These are phyloP conservation scores for Quillaja saponaria DNA, from an alignment of 306 rosid species.

Conservation along the genomic window DNA sequence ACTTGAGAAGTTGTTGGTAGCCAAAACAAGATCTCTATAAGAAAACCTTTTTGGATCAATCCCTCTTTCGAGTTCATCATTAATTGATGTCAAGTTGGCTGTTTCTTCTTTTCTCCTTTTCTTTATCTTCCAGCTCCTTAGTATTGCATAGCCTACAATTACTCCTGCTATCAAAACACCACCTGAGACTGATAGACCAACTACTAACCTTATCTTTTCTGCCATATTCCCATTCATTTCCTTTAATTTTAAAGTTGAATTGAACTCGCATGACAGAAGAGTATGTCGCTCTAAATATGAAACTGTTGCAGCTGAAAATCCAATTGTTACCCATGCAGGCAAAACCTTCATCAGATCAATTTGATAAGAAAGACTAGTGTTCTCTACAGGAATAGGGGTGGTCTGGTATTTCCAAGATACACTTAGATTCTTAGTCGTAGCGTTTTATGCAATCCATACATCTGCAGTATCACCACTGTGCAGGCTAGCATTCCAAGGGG, in stretches of 20 bases:
- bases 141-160: conserved; percentile 8
- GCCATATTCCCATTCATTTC: neutral
- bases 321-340: conserved; percentile 47
- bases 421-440: conserved; percentile 26
- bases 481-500: conserved; percentile 38
- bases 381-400: conserved; percentile 22
- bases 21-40: conserved; percentile 33
- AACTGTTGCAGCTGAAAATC: conserved; percentile 40
- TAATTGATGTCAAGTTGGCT: conserved; percentile 24
- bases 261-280: conserved; percentile 47
- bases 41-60: conserved; percentile 49
- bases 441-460: conserved; percentile 39
- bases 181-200: conserved; percentile 18
- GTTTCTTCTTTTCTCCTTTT: neutral
- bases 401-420: conserved; percentile 39
- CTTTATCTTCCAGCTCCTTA: conserved; percentile 12
- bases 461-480: conserved; percentile 39
- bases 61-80: conserved; percentile 40
- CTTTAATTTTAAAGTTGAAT: conserved; percentile 28
- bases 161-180: conserved; percentile 21
- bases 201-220: neutral
- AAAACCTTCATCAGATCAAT: conserved; percentile 33
- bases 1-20: conserved; percentile 41
- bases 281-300: accelerated
- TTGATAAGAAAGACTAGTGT: conserved; percentile 25